Evolutionary conservation across 371 early-diverging fungal genomes (phyloP), one percentile per base, ranked within the genome.

Genomic region (Chytridium lagenaria): DNA sequence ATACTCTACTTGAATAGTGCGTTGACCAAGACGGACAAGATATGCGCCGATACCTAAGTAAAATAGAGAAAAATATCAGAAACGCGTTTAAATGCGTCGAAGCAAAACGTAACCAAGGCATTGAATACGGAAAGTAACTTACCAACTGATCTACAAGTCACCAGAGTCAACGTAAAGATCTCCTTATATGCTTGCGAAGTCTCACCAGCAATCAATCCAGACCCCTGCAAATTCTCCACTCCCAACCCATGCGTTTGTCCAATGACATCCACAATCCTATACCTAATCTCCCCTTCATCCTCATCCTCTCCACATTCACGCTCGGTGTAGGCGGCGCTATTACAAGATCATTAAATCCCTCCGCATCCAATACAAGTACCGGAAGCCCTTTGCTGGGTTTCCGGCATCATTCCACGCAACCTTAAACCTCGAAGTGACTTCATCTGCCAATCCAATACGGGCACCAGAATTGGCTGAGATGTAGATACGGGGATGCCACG

Each of bases 401-500:
- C 74, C 71, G 26, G 82, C 72, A 64, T 97, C 95, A 77, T 90
- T 88, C 96, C 97, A 98, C 44, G 92, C 92, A 67, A 92, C 89
- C 71, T 89, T 90, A 90, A 95, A 95, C 75, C 91, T 86, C 57
- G 87, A 83, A 70, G 91, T 91, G 34, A 99, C 86, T 77, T 96
- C 96, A 71, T 94, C 95, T 51, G 97, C 97, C 51, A 99, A 89
- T 44, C 99, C 99, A 72, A 99, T 97, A 75, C 99, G 93, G n/a
- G 99, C 99, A 73, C 99, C 99, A 69, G 97, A 97, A 90, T 99
- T 99, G 74, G 98, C 98, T 51, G 97, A 95, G 67, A 99, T 84
- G 88, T 98, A 99, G 34, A 99, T 85, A 74, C 98, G 93, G 39
- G 99, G 99, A 38, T 40, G 77, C 80, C 96, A 65, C 91, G 81